A percentile compares a stretch with the other conserved stretches of the same genome.
These are phyloP conservation scores for Aspergillus unguis DNA, from an alignment of 2,329 filamentous ascomycete genomes.

Conservation along the genomic window DNA sequence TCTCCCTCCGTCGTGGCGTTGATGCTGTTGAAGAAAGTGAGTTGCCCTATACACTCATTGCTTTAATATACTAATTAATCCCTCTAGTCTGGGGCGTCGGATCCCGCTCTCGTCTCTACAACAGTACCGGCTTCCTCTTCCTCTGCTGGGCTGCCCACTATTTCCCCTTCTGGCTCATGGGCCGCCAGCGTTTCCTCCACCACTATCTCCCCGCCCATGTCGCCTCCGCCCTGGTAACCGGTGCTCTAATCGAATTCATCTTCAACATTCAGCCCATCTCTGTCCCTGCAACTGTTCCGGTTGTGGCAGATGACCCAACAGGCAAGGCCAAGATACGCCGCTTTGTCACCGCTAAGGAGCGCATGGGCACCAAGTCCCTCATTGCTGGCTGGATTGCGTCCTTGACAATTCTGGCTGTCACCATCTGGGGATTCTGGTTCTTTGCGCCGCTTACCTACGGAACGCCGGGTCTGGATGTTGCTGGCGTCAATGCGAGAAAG, in stretches of 20 bases:
- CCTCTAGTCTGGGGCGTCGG: conserved; percentile 54
- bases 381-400: conserved; percentile 75
- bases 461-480: conserved; percentile 78
- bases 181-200: conserved; percentile 94
- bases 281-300: conserved; percentile 42
- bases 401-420: conserved; percentile 63
- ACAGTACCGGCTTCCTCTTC: conserved; percentile 99
- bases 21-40: conserved; percentile 91
- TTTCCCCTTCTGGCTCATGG: conserved; percentile 97
- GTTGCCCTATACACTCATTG: conserved; percentile 39
- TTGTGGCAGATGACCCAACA: conserved; percentile 43
- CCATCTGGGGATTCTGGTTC: conserved; percentile 80
- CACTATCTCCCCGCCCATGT: conserved; percentile 96
- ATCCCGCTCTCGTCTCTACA: conserved; percentile 90
- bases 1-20: conserved; percentile 86
- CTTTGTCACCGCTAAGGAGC: conserved; percentile 75
- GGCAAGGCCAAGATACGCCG: conserved; percentile 46
- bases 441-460: conserved; percentile 96
- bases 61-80: neutral
- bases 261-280: conserved; percentile 77
- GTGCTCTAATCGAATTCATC: conserved; percentile 89
- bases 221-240: conserved; percentile 83
- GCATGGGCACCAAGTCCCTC: conserved; percentile 75
- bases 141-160: conserved; percentile 97
- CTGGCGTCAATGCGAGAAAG: conserved; percentile 77